Evolutionary conservation across 2,329 filamentous ascomycete species (phyloP).

Genomic region (Colletotrichum orchidophilum): DNA sequence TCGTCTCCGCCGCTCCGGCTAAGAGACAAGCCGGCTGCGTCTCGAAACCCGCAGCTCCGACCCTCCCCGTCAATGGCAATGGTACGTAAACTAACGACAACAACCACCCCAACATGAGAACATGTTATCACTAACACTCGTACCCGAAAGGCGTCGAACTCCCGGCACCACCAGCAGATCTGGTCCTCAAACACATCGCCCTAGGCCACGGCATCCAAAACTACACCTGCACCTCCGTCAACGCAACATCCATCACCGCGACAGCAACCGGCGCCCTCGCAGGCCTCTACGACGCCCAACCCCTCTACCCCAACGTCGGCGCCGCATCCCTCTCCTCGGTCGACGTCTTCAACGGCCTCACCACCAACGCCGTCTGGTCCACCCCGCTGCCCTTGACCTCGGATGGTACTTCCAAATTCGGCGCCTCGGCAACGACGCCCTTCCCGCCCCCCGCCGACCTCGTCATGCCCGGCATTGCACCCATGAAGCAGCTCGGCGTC

Average conservation of each 20-base stretch:
- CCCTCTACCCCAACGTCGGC: conserved; percentile 58
- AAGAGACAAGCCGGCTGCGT: conserved; percentile 34
- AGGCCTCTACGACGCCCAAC: conserved; percentile 66
- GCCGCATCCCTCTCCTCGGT: conserved; percentile 46
- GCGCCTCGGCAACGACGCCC: conserved; percentile 55
- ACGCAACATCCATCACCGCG: conserved; percentile 39
- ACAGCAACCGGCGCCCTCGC: conserved; percentile 64
- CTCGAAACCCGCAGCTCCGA: conserved; percentile 37
- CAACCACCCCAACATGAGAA: conserved; percentile 15
- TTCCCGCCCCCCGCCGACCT: conserved; percentile 54
- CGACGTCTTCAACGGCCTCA: conserved; percentile 51
- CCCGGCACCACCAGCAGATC: conserved; percentile 47
- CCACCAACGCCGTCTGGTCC: conserved; percentile 50
- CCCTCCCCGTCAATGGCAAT: conserved; percentile 51
- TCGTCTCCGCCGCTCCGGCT: conserved; percentile 43
- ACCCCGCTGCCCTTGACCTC: conserved; percentile 60
- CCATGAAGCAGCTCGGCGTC: conserved; percentile 63
- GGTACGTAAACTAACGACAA: conserved; percentile 41
- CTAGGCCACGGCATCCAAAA: conserved; percentile 75
- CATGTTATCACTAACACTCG: conserved; percentile 33
- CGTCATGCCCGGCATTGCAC: conserved; percentile 42
- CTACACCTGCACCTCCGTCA: conserved; percentile 66
- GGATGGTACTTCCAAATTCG: conserved; percentile 45
- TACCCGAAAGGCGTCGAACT: conserved; percentile 53
- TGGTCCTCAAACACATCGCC: conserved; percentile 62